Percentiles rank a stretch among this genome's conserved stretches.
These are phyloP conservation scores for Pascua sp. DNA, from an alignment of 1,284 basidiomycete species.

Conservation along the genomic window DNA sequence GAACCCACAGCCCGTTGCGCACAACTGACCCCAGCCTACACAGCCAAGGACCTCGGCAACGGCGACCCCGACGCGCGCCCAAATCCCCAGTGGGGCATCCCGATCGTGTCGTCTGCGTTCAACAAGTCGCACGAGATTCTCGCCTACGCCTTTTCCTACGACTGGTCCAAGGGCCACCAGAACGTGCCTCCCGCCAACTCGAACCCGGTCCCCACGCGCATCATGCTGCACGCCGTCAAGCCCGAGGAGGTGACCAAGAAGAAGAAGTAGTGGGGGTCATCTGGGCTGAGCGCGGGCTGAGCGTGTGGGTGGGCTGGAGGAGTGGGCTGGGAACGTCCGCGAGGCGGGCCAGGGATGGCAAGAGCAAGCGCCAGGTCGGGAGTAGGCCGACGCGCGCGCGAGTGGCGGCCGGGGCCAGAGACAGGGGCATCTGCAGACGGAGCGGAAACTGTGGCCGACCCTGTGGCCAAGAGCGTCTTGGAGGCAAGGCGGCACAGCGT, in stretches of 20 bases:
- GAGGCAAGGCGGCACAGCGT: too few species aligned
- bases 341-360: too few species aligned
- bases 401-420: too few species aligned
- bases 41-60: constrained; percentile 62
- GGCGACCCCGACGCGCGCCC: constrained; percentile 64
- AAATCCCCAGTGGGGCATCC: constrained; percentile 33
- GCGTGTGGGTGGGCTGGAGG: too few species aligned
- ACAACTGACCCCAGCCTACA: constrained; percentile 21
- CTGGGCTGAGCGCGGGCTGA: too few species aligned
- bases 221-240: constrained; percentile 87
- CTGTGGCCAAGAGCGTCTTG: too few species aligned
- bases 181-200: constrained; percentile 67
- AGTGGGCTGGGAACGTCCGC: too few species aligned
- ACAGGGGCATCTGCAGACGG: too few species aligned
- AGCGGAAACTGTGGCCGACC: too few species aligned
- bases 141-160: constrained; percentile 83
- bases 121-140: constrained; percentile 82
- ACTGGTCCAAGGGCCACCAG: constrained; percentile 84
- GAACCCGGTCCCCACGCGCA: constrained; percentile 58
- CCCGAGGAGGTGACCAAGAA: constrained; percentile 73
- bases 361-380: too few species aligned
- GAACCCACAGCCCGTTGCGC: too few species aligned
- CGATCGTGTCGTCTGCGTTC: constrained; percentile 63
- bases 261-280: constrained; percentile 23
- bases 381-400: too few species aligned